Conservation (phyloP, 2,329 filamentous ascomycete genomes). For the Aspergillus phoenicis region DNA sequence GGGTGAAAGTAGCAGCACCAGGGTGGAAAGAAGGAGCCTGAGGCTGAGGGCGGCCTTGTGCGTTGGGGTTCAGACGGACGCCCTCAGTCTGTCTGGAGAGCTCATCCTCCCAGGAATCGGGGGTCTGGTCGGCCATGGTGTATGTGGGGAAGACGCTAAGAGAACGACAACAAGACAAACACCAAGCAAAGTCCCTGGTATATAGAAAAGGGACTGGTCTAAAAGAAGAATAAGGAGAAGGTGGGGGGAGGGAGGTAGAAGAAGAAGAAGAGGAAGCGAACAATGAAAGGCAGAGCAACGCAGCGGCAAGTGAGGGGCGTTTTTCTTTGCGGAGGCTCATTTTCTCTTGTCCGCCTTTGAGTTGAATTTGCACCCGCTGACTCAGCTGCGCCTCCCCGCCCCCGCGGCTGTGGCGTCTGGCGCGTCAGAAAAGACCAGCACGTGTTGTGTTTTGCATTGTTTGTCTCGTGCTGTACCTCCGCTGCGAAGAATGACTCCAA, state of each 20-base stretch:
- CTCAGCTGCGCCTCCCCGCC: constrained; percentile 27
- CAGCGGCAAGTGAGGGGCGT: constrained; percentile 30
- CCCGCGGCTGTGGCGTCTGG: constrained; percentile 17
- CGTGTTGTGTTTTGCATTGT: constrained; percentile 15
- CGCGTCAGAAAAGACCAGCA: constrained; percentile 9
- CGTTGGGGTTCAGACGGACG: constrained; percentile 71
- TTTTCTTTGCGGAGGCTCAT: constrained; percentile 13
- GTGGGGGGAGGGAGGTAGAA: constrained; percentile 11
- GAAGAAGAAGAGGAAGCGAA: constrained; percentile 9
- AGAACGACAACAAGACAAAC: constrained; percentile 27
- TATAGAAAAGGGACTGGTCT: constrained; percentile 17
- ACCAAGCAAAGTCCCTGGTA: constrained; percentile 18
- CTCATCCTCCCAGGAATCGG: constrained; percentile 95
- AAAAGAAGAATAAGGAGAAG: constrained; percentile 13
- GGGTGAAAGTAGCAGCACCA: constrained; percentile 64
- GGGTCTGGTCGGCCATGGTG: constrained; percentile 72
- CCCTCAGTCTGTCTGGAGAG: constrained; percentile 76
- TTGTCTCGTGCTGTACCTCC: constrained; percentile 12
- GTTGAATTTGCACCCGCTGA: constrained; percentile 35
- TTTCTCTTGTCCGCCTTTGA: not conserved
- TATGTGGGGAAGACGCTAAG: constrained; percentile 17
- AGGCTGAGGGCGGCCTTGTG: constrained; percentile 51
- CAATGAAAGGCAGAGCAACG: constrained; percentile 4
- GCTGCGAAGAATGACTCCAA: not conserved
- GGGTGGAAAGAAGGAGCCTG: constrained; percentile 63